Evolutionary conservation across 345 rosid species (phyloP), one percentile per base, ranked within the genome.

Genomic region (Syzygium aromaticum): DNA sequence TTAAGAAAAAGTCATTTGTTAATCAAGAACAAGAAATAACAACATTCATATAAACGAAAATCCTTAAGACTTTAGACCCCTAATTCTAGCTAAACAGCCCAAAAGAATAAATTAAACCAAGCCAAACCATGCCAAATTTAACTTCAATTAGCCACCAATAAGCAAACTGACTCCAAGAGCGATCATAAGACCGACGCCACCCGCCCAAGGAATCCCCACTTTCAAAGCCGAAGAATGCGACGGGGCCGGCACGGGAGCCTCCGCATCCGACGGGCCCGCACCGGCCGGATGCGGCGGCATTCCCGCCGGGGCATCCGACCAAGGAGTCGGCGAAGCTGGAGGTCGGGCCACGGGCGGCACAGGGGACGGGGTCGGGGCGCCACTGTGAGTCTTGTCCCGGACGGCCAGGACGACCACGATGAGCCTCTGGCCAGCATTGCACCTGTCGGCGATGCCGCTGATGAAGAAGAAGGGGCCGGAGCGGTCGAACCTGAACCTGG

Each of bases 391-490:
- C 51, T 90, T 89, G 86, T 52, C 64, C 54, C 94, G 92, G 19
- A 89, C 89, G 17, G 99, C 95, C 89, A 97, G 52, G 84, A 95
- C 99, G 17, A 97, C 91, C 8, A 91, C 88, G 14, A 90, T 51
- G 85, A 97, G 88, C 86, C 90, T 96, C 64, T 96, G 97, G 3
- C 97, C 98, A 12, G 90, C 93, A 59, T 91, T 90, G 92, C 99
- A 97, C 88, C 91, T 91, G 59, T 94, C 94, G n/a, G 84, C 89
- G 51, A 88, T 88, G 19, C 99, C 98, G 22, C 94, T 92, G 57
- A 96, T 94, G 93, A 97, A 97, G 91, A 90, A 97, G 90, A 94
- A 95, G 22, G 97, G 96, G 64, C 99, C 99, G 25, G 95, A 93
- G 6, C 89, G 95, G 87, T 94, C 92, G 77, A 97, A 89, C 17